Base-by-base conservation (phyloP, 768 basidiomycete species). In the Sarcodon sp. region DNA sequence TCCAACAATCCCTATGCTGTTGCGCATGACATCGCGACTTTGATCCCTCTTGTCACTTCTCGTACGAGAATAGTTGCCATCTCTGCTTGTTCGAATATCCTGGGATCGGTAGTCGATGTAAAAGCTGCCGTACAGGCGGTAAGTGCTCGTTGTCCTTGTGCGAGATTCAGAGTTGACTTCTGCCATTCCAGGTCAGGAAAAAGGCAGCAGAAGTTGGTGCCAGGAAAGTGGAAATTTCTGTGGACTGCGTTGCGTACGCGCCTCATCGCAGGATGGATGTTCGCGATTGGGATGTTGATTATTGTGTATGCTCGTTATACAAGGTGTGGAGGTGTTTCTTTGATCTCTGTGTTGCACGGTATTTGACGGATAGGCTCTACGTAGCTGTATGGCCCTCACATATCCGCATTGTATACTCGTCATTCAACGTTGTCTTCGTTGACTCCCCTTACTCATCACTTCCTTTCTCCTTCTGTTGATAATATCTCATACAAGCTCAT, bases 181-280 rank as follows among this genome's bases (percentile, higher is more conserved):
- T 15, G 13, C 8, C 15, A 41, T 18, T 13, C n/a, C 27, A 41
- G 39, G 27, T 41, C 27, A 61, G 83, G 11, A 65, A 64, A 7
- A 66, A 69, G 13, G 81, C 79, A 2, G 63, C 62, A 37, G 67
- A 69, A 15, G 65, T 71, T 46, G 80, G 83, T 21, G 70, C 72
- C 9, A 59, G 59, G 49, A 80, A 83, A 58, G 64, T 86, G 31
- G 79, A 88, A 60, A 67, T 87, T 11, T 75, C 71, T 0, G 69
- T 87, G 3, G 87, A 88, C 55, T 86, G 84, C 51, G 87, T 88
- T 2, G 84, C 84, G 3, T 87, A 82, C 54, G 82, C 83, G 4
- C 84, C 85, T 0, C 84, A 88, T 57, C 68, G 83, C 11, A 62
- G 65, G 48, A 76, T 88, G 32, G 79, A 88, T 54, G 85, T 86